These are phyloP conservation scores for Ceratocystis destructans DNA, from an alignment of 2,329 filamentous ascomycete genomes.

Conservation along the genomic window DNA sequence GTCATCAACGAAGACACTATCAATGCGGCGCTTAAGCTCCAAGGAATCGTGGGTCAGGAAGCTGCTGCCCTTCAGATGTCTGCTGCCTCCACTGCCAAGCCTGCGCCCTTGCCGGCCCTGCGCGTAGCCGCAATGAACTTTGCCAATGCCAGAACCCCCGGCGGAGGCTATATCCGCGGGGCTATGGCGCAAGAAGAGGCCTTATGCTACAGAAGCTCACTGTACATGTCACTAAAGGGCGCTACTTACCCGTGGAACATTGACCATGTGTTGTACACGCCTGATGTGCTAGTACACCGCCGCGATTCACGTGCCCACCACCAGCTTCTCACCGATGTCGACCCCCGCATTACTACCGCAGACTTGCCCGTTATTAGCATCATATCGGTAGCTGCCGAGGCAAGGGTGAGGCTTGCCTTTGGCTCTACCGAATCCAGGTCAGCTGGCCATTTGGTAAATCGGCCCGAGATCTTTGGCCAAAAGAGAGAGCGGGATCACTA, in stretches of 20 bases:
- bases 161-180: constrained; percentile 51
- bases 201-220: constrained; percentile 49
- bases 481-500: constrained; percentile 37
- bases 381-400: constrained; percentile 45
- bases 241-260: constrained; percentile 40
- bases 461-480: constrained; percentile 30
- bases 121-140: constrained; percentile 11
- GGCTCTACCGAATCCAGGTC: neutral
- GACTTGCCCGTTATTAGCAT: constrained; percentile 42
- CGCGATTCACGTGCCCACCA: constrained; percentile 34
- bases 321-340: constrained; percentile 29
- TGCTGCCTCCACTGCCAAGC: neutral
- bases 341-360: constrained; percentile 19
- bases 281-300: constrained; percentile 45
- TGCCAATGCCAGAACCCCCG: constrained; percentile 27
- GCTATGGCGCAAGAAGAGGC: constrained; percentile 55
- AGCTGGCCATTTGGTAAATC: constrained; percentile 19
- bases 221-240: constrained; percentile 34
- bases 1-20: constrained; percentile 11
- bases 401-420: constrained; percentile 17
- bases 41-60: neutral
- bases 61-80: neutral
- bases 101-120: neutral
- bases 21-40: constrained; percentile 5
- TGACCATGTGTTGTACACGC: constrained; percentile 44